Conservation (phyloP, 345 rosid genomes). For the Dipteronia dyeriana region DNA sequence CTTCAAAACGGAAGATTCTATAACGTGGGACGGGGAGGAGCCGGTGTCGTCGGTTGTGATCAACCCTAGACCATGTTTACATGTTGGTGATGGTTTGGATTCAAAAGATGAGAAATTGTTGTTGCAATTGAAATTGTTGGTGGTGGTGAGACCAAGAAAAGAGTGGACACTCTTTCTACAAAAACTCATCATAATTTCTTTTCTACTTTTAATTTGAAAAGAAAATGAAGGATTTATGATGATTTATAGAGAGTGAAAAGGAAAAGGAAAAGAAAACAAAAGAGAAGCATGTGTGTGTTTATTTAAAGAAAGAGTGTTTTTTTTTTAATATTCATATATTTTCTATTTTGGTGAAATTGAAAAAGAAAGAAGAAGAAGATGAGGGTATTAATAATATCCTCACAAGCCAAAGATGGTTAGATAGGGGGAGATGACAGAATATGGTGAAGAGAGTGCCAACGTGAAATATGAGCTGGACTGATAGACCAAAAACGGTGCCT, state of each 20-base stretch:
- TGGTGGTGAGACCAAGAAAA: constrained; percentile 21
- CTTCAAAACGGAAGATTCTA: constrained; percentile 34
- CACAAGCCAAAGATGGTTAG: constrained; percentile 28
- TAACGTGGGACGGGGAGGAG: constrained; percentile 30
- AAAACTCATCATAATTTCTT: constrained; percentile 44
- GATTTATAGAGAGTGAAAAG: not conserved
- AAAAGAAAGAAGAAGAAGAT: not conserved
- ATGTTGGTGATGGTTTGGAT: not conserved
- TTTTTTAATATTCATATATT: too few species aligned
- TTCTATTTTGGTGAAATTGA: too few species aligned
- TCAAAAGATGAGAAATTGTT: not conserved
- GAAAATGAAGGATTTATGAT: not conserved
- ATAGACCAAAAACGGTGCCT: constrained; percentile 43
- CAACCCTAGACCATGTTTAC: constrained; percentile 33
- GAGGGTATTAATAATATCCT: constrained; percentile 44
- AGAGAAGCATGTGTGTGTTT: not conserved
- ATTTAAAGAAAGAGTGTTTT: not conserved
- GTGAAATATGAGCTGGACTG: constrained; percentile 42
- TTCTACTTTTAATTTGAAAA: not conserved
- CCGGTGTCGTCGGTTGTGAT: constrained; percentile 21
- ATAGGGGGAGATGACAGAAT: constrained; percentile 19
- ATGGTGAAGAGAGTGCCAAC: constrained; percentile 44
- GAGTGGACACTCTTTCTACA: constrained; percentile 56
- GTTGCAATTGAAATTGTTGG: constrained; percentile 4
- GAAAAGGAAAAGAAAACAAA: too few species aligned